Percentiles rank a stretch among this genome's conserved stretches.
These are phyloP conservation scores for Sarocladium brachiariae DNA, from an alignment of 2,329 filamentous ascomycete genomes.

Conservation along the genomic window DNA sequence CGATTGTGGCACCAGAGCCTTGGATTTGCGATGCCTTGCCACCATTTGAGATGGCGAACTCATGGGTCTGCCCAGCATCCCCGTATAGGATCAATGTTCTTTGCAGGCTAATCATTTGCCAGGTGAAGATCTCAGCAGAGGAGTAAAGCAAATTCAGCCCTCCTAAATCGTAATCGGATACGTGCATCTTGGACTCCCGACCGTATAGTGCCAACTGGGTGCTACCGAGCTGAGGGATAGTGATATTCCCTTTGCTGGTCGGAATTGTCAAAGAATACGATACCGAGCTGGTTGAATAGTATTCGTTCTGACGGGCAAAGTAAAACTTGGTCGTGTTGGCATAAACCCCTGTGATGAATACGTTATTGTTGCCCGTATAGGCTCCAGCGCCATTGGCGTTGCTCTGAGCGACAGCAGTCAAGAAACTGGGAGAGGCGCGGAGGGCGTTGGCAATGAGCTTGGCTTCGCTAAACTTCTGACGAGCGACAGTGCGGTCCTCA, in stretches of 20 bases:
- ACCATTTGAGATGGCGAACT: slow-evolving; percentile 35
- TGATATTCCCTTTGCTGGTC: slow-evolving; percentile 10
- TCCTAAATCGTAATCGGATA: slow-evolving; percentile 50
- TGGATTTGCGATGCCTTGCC: not conserved
- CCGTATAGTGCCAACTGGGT: slow-evolving; percentile 6
- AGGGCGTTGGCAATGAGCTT: slow-evolving; percentile 12
- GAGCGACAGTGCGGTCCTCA: slow-evolving; percentile 10
- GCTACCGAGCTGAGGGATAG: slow-evolving; percentile 11
- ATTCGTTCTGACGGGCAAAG: slow-evolving; percentile 10
- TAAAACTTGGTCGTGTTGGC: slow-evolving; percentile 12
- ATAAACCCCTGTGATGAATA: slow-evolving; percentile 5
- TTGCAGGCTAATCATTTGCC: slow-evolving; percentile 18
- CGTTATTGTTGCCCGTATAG: slow-evolving; percentile 6
- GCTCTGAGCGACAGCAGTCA: slow-evolving; percentile 9
- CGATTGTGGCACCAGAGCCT: slow-evolving; percentile 10
- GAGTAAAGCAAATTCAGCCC: slow-evolving; percentile 55
- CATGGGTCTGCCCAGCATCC: slow-evolving; percentile 51
- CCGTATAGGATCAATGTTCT: slow-evolving; percentile 53
- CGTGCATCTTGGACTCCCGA: slow-evolving; percentile 12
- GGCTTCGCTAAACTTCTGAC: slow-evolving; percentile 12
- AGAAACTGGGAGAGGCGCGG: slow-evolving; percentile 10
- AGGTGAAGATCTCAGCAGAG: slow-evolving; percentile 59
- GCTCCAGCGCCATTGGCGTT: slow-evolving; percentile 6
- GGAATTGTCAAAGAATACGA: slow-evolving; percentile 9
- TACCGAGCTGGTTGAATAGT: not conserved